phyloP scores from a whole-genome alignment of 805 yeast species.

The Candida bentonensis region DNA sequence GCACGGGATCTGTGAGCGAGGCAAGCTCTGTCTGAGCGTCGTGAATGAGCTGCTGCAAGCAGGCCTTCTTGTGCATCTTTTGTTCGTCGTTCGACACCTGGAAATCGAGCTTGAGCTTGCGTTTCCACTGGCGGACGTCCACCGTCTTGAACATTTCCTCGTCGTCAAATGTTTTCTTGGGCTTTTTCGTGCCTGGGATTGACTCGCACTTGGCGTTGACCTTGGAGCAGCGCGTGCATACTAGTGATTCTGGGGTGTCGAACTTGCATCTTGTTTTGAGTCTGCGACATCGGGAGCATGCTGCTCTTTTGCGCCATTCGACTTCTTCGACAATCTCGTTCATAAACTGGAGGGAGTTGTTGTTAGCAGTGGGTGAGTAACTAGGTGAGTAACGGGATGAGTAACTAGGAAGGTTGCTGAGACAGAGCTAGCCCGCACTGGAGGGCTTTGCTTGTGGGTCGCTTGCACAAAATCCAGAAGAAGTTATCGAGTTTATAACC shows the following conservation, averaged over 20 bases:
- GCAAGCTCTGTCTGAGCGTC: conserved; percentile 11
- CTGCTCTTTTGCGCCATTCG: conserved; percentile 16
- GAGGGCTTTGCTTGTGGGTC: background rate
- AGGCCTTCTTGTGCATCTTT: conserved; percentile 2
- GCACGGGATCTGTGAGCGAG: background rate
- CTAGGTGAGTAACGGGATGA: no score
- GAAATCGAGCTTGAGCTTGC: background rate
- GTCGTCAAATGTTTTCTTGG: background rate
- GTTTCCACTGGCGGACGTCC: background rate
- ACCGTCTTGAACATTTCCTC: background rate
- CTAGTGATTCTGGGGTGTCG: conserved; percentile 12
- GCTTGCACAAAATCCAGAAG: conserved; percentile 1
- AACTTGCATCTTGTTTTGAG: conserved; percentile 19
- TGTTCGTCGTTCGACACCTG: background rate
- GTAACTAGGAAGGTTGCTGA: no score
- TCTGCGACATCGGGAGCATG: conserved; percentile 17
- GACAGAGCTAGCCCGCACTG: conserved; percentile 6
- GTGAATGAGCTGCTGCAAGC: conserved; percentile 8
- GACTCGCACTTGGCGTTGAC: conserved; percentile 9
- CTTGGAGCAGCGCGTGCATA: conserved; percentile 14
- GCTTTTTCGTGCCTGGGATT: conserved; percentile 3
- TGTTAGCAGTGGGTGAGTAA: background rate
- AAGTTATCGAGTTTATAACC: no score
- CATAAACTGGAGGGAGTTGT: background rate
- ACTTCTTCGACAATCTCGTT: background rate